Conservation (phyloP, 768 basidiomycete species). For the Russula lepida region DNA sequence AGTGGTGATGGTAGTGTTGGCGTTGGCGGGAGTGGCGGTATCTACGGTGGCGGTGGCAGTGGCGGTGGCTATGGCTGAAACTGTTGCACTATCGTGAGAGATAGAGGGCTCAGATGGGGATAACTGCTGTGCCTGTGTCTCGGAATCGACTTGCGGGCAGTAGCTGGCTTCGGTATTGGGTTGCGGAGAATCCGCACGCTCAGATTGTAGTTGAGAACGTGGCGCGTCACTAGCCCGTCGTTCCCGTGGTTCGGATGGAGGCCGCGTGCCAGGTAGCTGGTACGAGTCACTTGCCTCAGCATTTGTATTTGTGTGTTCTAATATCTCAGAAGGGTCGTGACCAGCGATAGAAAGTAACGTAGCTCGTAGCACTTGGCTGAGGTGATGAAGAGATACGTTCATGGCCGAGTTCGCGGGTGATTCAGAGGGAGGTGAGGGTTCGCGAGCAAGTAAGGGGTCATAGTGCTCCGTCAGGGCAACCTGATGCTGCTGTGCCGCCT, state of each 20-base stretch:
- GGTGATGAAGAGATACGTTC: conserved; percentile 58
- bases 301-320: conserved; percentile 16
- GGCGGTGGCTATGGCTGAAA: conserved; percentile 4
- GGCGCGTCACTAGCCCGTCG: not conserved
- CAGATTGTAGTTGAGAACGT: not conserved
- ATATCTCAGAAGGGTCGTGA: conserved; percentile 33
- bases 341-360: conserved; percentile 65
- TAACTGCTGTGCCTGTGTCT: not conserved
- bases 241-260: not conserved
- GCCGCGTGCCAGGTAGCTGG: conserved; percentile 1
- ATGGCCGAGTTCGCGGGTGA: conserved; percentile 51
- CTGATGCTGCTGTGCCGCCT: conserved; percentile 89
- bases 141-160: not conserved
- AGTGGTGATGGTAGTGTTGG: not conserved
- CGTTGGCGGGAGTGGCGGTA: not conserved
- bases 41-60: conserved; percentile 7
- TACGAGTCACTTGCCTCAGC: not conserved
- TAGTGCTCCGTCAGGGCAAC: conserved; percentile 83
- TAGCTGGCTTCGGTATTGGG: not conserved
- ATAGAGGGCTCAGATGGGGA: not conserved
- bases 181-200: not conserved
- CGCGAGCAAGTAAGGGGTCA: conserved; percentile 71
- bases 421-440: conserved; percentile 44
- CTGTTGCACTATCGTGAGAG: not conserved
- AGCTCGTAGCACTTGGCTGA: conserved; percentile 60